phyloP scores from a whole-genome alignment of 306 rosid genomes.

The Cucumis hystrix region DNA sequence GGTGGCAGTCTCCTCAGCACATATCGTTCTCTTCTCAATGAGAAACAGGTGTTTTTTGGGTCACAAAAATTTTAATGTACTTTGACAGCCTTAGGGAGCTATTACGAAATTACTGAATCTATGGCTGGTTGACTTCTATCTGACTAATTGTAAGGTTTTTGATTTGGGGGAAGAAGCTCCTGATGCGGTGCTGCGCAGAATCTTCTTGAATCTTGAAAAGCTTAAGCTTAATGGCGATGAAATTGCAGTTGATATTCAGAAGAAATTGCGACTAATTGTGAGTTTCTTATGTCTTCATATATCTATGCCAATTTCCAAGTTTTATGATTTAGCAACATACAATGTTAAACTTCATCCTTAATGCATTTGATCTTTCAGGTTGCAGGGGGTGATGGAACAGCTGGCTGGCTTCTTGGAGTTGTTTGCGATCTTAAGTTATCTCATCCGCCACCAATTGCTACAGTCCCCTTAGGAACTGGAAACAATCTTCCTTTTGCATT shows the following conservation, averaged over 20 bases:
- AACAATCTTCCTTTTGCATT: slow-evolving; percentile 97
- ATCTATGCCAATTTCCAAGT: neutral
- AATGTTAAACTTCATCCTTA: slow-evolving; percentile 4
- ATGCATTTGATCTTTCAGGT: slow-evolving; percentile 31
- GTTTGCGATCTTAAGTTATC: slow-evolving; percentile 83
- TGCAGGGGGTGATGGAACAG: slow-evolving; percentile 99
- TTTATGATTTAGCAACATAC: neutral
- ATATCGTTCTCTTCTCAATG: slow-evolving; percentile 40
- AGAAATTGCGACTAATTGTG: slow-evolving; percentile 63
- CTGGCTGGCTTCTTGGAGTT: slow-evolving; percentile 99
- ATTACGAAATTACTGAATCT: neutral
- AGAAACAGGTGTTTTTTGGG: slow-evolving; percentile 37
- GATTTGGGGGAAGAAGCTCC: slow-evolving; percentile 85
- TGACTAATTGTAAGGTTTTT: slow-evolving; percentile 43
- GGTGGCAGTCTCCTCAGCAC: slow-evolving; percentile 69
- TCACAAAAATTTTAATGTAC: neutral
- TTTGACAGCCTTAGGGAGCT: neutral
- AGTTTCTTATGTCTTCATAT: slow-evolving; percentile 18
- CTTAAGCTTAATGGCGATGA: slow-evolving; percentile 44
- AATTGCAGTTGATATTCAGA: slow-evolving; percentile 32
- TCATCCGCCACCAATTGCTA: slow-evolving; percentile 77
- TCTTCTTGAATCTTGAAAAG: slow-evolving; percentile 50
- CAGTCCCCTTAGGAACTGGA: slow-evolving; percentile 93
- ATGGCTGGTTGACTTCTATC: slow-evolving; percentile 11
- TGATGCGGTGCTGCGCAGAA: slow-evolving; percentile 45